phyloP scores from a whole-genome alignment of 805 yeast species.

The Jamesozyma jinghongensis region DNA sequence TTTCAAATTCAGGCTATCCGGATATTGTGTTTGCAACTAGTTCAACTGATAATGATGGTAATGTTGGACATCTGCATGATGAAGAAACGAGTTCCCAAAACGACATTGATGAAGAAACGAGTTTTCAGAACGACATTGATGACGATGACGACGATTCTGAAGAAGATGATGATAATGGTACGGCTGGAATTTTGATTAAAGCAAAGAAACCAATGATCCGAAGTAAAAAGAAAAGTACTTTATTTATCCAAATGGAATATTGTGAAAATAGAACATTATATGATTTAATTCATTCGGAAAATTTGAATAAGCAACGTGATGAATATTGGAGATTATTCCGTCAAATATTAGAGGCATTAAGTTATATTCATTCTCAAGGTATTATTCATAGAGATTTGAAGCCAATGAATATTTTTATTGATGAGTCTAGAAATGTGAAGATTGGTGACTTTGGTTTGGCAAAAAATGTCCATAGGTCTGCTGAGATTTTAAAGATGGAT shows the following conservation, averaged over 20 bases:
- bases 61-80: slow-evolving; percentile 3
- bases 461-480: slow-evolving; percentile 61
- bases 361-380: slow-evolving; percentile 87
- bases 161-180: slow-evolving; percentile 5
- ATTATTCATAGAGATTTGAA: slow-evolving; percentile 92
- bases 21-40: slow-evolving; percentile 45
- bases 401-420: slow-evolving; percentile 93
- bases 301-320: slow-evolving; percentile 56
- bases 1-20: slow-evolving; percentile 45
- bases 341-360: slow-evolving; percentile 80
- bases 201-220: background rate
- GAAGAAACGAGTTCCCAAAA: slow-evolving; percentile 6
- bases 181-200: background rate
- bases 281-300: slow-evolving; percentile 70
- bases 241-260: slow-evolving; percentile 97
- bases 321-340: slow-evolving; percentile 88
- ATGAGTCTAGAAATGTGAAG: slow-evolving; percentile 77
- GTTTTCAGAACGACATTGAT: slow-evolving; percentile 7
- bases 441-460: slow-evolving; percentile 98
- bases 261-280: slow-evolving; percentile 88
- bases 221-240: slow-evolving; percentile 45
- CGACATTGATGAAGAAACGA: slow-evolving; percentile 5
- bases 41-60: slow-evolving; percentile 12
- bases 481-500: slow-evolving; percentile 27
- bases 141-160: slow-evolving; percentile 4